Conservation (phyloP, 176 grass and related monocot genomes). For the Aegilops longissima region DNA sequence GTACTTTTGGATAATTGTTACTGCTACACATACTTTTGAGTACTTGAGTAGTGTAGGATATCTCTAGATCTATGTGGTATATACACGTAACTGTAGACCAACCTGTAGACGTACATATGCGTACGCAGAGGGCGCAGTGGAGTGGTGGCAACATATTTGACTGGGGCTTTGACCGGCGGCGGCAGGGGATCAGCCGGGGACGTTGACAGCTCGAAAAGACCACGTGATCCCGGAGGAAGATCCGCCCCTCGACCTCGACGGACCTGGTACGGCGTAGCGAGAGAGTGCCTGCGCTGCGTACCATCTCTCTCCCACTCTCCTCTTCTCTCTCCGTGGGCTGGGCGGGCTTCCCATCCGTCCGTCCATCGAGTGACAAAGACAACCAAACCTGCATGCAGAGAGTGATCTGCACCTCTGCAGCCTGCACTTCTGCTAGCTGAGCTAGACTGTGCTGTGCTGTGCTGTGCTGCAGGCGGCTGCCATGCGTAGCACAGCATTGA, state of each 20-base stretch:
- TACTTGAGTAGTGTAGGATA: background rate
- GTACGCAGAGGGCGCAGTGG: background rate
- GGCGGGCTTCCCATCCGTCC: slow-evolving; percentile 12
- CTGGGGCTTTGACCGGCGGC: slow-evolving; percentile 42
- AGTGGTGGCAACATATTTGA: slow-evolving; percentile 34
- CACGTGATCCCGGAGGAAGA: slow-evolving; percentile 65
- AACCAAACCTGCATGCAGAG: slow-evolving; percentile 25
- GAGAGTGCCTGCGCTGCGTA: background rate
- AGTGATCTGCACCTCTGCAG: background rate
- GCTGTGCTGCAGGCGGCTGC: background rate
- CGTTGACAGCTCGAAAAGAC: slow-evolving; percentile 52
- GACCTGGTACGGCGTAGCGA: background rate
- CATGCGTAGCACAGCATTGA: slow-evolving; percentile 20
- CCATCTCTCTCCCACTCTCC: background rate
- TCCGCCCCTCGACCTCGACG: background rate
- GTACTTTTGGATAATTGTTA: too few species aligned
- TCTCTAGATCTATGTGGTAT: background rate
- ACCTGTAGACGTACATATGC: slow-evolving; percentile 12
- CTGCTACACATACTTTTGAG: background rate
- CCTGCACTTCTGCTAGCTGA: background rate
- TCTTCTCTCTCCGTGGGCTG: background rate
- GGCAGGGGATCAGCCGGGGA: slow-evolving; percentile 52
- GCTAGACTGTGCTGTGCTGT: background rate
- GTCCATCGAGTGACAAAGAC: slow-evolving; percentile 15
- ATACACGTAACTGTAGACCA: background rate